Evolutionary conservation across 257 asterid species (phyloP).

Genomic region (Capsicum pubescens): DNA sequence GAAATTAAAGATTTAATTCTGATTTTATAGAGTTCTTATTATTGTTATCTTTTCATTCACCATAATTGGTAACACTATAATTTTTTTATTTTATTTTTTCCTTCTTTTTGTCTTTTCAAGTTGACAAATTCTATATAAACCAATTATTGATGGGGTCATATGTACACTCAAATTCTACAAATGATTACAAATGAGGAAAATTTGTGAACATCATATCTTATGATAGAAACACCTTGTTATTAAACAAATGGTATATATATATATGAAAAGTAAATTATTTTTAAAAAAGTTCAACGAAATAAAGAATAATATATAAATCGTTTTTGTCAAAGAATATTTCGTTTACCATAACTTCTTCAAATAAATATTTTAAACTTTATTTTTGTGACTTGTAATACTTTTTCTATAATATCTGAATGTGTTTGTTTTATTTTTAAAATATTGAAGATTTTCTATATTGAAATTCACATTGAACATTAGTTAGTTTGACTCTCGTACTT

Average conservation of each 20-base stretch:
- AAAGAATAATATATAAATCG: background rate
- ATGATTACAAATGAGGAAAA: slow-evolving; percentile 12
- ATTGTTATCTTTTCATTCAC: background rate
- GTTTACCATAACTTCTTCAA: too few species aligned
- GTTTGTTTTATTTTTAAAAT: too few species aligned
- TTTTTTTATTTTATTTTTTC: too few species aligned
- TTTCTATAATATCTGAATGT: too few species aligned
- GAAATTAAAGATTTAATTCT: background rate
- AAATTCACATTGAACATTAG: too few species aligned
- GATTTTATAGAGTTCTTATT: background rate
- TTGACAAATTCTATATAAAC: background rate
- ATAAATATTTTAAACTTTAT: too few species aligned
- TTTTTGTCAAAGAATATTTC: background rate
- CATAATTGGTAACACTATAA: too few species aligned
- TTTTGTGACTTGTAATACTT: too few species aligned
- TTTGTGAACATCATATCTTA: background rate
- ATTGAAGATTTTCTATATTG: too few species aligned
- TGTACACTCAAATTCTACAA: background rate
- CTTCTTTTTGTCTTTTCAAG: background rate
- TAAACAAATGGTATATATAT: background rate
- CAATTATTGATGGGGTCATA: slow-evolving; percentile 8
- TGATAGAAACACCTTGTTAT: background rate
- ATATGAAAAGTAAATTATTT: background rate
- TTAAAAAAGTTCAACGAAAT: background rate
- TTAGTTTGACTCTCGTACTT: too few species aligned